Conservation (phyloP, 345 rosid genomes). For the Moricandia moricandioides region DNA sequence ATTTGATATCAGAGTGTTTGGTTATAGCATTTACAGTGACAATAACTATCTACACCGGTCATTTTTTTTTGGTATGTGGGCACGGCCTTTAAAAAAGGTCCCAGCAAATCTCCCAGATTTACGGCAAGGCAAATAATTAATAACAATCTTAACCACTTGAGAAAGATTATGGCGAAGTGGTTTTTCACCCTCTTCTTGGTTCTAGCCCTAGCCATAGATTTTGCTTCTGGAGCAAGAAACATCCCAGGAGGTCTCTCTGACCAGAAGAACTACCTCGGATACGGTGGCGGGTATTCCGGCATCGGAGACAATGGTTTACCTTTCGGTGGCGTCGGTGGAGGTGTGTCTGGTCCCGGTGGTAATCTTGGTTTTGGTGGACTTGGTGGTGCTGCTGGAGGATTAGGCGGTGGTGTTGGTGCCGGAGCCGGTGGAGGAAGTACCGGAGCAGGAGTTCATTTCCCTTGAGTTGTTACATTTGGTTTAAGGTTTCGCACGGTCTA, state of each 20-base stretch:
- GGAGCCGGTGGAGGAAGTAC: constrained; percentile 23
- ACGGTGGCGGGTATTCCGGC: constrained; percentile 70
- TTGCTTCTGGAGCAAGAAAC: constrained; percentile 42
- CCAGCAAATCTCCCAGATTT: constrained; percentile 30
- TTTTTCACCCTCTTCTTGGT: constrained; percentile 34
- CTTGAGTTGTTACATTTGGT: constrained; percentile 23
- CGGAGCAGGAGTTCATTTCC: constrained; percentile 34
- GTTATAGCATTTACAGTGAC: constrained; percentile 34
- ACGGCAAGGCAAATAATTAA: neutral
- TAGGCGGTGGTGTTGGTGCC: constrained; percentile 38
- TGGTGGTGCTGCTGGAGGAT: constrained; percentile 36
- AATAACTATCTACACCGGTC: constrained; percentile 32
- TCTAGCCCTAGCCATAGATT: constrained; percentile 39
- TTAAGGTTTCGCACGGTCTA: constrained; percentile 12
- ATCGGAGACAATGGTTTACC: constrained; percentile 55
- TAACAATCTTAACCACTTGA: neutral
- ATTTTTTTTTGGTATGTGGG: neutral
- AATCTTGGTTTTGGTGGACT: constrained; percentile 37
- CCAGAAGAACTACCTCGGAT: constrained; percentile 64
- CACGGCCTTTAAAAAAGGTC: constrained; percentile 37
- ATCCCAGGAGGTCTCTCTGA: constrained; percentile 54
- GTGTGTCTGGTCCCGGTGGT: constrained; percentile 46
- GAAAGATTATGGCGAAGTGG: constrained; percentile 37
- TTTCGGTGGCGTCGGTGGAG: constrained; percentile 56
- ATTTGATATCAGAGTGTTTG: constrained; percentile 32